Conservation (phyloP, 1,139 yeast species). For the Taiozyma sp. region DNA sequence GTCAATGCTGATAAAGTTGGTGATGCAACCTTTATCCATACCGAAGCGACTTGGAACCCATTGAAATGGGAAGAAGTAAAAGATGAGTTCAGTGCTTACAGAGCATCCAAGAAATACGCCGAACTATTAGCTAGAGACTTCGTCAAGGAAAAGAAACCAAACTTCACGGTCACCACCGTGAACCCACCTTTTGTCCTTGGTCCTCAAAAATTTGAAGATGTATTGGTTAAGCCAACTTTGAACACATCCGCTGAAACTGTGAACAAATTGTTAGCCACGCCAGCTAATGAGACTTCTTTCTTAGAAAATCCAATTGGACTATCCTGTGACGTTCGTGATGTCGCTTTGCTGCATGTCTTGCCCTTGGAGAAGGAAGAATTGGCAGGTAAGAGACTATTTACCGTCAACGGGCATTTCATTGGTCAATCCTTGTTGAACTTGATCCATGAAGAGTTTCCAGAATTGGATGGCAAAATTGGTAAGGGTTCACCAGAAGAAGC, state of each 20-base stretch:
- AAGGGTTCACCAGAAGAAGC: conserved; percentile 39
- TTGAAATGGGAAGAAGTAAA: conserved; percentile 34
- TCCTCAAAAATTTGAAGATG: conserved; percentile 36
- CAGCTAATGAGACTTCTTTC: conserved; percentile 21
- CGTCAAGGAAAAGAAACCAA: conserved; percentile 32
- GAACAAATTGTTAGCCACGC: conserved; percentile 22
- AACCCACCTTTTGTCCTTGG: conserved; percentile 51
- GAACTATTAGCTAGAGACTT: conserved; percentile 56
- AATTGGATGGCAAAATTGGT: conserved; percentile 35
- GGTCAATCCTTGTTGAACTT: conserved; percentile 30
- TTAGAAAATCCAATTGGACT: conserved; percentile 20
- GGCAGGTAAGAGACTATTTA: conserved; percentile 33
- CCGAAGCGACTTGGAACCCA: conserved; percentile 40
- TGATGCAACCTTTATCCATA: conserved; percentile 29
- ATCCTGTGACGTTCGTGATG: conserved; percentile 40
- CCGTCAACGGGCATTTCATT: conserved; percentile 11
- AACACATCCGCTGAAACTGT: conserved; percentile 35
- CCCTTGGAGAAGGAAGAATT: conserved; percentile 32
- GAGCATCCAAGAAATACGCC: conserved; percentile 48
- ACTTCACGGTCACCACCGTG: conserved; percentile 40
- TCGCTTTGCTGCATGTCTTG: conserved; percentile 36
- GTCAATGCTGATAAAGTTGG: conserved; percentile 36
- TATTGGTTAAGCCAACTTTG: conserved; percentile 29
- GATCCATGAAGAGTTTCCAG: conserved; percentile 28
- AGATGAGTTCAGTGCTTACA: conserved; percentile 34